Evolutionary conservation across 108 stramenopile genomes (phyloP).

Genomic region (Seminavis robusta): DNA sequence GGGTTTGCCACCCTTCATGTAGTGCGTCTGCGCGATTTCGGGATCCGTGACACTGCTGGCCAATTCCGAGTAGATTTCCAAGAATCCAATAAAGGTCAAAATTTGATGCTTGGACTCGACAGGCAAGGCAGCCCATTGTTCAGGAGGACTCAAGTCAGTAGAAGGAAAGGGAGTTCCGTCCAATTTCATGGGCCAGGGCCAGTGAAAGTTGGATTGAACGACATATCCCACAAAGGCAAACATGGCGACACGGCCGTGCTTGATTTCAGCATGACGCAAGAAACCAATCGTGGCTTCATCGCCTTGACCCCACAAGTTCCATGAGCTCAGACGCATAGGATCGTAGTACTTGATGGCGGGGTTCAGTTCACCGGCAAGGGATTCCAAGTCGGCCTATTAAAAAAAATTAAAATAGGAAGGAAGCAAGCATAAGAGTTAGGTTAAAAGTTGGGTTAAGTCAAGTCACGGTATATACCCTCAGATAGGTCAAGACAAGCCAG

Average conservation of each 20-base stretch:
- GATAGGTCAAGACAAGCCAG: too few species aligned
- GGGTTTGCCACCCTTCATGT: slow-evolving; percentile 59
- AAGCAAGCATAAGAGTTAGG: too few species aligned
- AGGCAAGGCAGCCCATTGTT: slow-evolving; percentile 59
- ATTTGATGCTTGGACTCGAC: slow-evolving; percentile 43
- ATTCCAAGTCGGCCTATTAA: too few species aligned
- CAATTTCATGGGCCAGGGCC: slow-evolving; percentile 34
- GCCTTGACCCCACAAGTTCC: slow-evolving; percentile 42
- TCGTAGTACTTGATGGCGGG: slow-evolving; percentile 64
- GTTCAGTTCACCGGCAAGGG: slow-evolving; percentile 53
- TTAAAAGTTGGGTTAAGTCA: too few species aligned
- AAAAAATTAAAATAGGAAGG: too few species aligned
- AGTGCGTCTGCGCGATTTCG: slow-evolving; percentile 33
- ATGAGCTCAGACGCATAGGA: slow-evolving; percentile 42
- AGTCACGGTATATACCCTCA: too few species aligned
- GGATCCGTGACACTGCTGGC: slow-evolving; percentile 22
- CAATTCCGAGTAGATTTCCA: slow-evolving; percentile 56
- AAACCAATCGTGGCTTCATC: slow-evolving; percentile 49
- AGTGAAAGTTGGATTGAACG: slow-evolving; percentile 35
- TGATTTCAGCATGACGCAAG: slow-evolving; percentile 60
- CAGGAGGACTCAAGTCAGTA: slow-evolving; percentile 34
- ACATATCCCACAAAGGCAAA: slow-evolving; percentile 61
- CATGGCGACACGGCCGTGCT: slow-evolving; percentile 80
- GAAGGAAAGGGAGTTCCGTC: slow-evolving; percentile 42
- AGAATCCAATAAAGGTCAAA: slow-evolving; percentile 52